Base-by-base conservation (phyloP, 805 yeast genomes). In the Teunomyces funiuensis region DNA sequence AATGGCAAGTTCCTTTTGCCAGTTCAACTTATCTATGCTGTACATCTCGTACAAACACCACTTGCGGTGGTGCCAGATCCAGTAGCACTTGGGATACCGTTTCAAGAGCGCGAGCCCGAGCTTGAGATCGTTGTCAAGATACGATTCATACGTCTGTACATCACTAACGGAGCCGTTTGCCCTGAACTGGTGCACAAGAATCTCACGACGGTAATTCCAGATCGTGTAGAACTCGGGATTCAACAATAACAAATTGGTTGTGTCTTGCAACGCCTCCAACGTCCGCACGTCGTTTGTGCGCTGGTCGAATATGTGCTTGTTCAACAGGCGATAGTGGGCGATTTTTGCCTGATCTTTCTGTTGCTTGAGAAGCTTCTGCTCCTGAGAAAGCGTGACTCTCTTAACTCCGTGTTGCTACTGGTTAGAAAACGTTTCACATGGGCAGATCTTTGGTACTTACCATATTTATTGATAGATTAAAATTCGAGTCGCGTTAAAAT, bases 61-160 rank as follows among this genome's bases (percentile, higher is more conserved):
- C 8, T 77, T 65, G 27, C 99, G 71, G 58, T 93, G 97, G 52
- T 83, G 85, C 97, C 98, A 93, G 9, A 93, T 82, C 97, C 98
- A 93, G 57, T 93, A 93, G 29, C 90, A 88, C 59, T 93, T 93
- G 1, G 99, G 98, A 50, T 65, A 82, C 42, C 71, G 63, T 41
- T 76, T 77, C 51, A 93, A 63, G 49, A 80, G 77, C 0, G 58
- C 61, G 66, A 83, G 69, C 1, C 82, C 72, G 55, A 87, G 80
- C 17, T 62, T 49, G 33, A 93, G 67, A 49, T 91, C 99, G 3
- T 66, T 59, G 1, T 69, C 69, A 31, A 84, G 65, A 64, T 55
- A 3, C 55, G 50, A 29, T 51, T 55, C 31, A 47, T 54, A 14
- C 58, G 53, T n/a, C 15, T 11, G 20, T 7, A 16, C 6, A 50